A percentile compares a stretch with the other conserved stretches of the same genome.
These are phyloP conservation scores for Dacryopinax primogenitus DNA, from an alignment of 768 basidiomycete species.

Conservation along the genomic window DNA sequence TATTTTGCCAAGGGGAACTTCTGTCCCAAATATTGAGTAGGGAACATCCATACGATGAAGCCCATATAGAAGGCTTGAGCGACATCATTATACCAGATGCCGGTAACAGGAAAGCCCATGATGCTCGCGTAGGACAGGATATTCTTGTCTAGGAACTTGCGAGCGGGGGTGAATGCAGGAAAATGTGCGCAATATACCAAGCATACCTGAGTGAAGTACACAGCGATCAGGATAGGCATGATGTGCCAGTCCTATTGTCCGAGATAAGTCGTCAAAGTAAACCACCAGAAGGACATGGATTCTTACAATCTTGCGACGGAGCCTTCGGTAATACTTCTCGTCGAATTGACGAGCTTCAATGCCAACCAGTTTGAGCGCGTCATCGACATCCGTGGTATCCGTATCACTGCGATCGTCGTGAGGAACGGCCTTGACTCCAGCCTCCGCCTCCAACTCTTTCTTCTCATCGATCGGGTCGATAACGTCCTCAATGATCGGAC, in stretches of 20 bases:
- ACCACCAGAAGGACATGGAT: neutral
- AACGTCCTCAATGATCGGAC: neutral
- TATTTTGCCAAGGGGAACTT: constrained; percentile 48
- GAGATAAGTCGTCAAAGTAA: neutral
- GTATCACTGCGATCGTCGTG: neutral
- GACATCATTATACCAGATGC: constrained; percentile 19
- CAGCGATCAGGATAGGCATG: constrained; percentile 6
- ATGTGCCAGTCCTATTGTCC: neutral
- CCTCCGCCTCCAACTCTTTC: neutral
- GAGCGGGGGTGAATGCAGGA: no score
- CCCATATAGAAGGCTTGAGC: constrained; percentile 6
- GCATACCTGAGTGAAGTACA: neutral
- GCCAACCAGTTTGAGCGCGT: neutral
- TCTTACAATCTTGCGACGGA: neutral
- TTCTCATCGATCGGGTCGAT: constrained; percentile 2
- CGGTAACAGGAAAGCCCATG: constrained; percentile 53
- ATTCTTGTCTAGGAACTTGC: neutral
- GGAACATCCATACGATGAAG: constrained; percentile 45
- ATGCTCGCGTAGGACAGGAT: constrained; percentile 26
- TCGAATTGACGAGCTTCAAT: neutral
- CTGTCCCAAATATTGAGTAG: constrained; percentile 52
- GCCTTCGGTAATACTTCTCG: neutral
- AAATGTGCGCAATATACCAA: neutral
- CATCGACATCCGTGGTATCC: neutral
- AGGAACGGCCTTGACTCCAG: neutral